Conservation (phyloP, 208 protist species). For the Trypanosoma platydactyli region DNA sequence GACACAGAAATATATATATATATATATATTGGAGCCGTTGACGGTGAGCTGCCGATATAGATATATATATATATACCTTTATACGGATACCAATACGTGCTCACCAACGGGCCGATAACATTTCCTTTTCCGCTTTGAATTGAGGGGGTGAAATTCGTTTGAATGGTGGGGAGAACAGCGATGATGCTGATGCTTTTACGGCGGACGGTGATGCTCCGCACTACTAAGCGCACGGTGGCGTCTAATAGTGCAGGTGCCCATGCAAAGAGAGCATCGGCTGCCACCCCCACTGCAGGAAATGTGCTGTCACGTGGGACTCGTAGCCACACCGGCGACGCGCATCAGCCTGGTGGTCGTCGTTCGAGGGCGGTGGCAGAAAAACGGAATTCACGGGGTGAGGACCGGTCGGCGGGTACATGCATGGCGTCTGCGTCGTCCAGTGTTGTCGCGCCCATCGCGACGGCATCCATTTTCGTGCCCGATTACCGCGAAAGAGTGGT, state of each 20-base stretch:
- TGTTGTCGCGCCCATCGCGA: neutral
- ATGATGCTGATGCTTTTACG: slow-evolving; percentile 25
- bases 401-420: slow-evolving; percentile 7
- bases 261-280: slow-evolving; percentile 12
- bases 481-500: slow-evolving; percentile 80
- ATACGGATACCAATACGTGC: no score
- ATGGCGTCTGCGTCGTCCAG: neutral
- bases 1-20: neutral
- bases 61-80: no score
- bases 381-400: neutral
- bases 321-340: no score
- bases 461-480: slow-evolving; percentile 43
- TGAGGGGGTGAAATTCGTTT: no score
- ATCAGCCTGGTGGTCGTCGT: no score
- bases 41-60: no score
- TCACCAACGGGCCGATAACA: no score
- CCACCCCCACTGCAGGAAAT: neutral
- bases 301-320: no score
- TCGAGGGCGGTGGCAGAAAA: no score
- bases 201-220: slow-evolving; percentile 8
- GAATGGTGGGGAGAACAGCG: neutral
- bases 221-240: slow-evolving; percentile 19
- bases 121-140: no score
- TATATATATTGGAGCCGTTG: no score
- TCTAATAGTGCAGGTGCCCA: neutral